phyloP scores from a whole-genome alignment of 805 yeast genomes.

The Candida broadrunensis region DNA sequence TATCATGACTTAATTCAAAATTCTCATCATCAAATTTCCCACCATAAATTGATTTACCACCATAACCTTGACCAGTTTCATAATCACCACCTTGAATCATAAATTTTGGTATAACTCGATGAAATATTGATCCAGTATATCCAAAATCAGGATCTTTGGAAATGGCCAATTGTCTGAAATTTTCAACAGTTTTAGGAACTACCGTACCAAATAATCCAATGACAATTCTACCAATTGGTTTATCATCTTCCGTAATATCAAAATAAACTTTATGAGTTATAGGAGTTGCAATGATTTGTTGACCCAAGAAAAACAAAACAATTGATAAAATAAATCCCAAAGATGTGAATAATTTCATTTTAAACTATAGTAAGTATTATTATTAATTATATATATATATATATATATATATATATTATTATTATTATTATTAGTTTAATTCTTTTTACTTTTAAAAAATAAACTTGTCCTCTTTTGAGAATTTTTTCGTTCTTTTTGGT shows the following conservation, averaged over 20 bases:
- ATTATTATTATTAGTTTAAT: too few species aligned
- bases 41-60: constrained; percentile 57
- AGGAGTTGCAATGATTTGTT: constrained; percentile 21
- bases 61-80: constrained; percentile 45
- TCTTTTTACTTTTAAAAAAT: too few species aligned
- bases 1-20: constrained; percentile 70
- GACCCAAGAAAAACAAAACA: constrained; percentile 46
- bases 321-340: constrained; percentile 43
- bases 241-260: constrained; percentile 79
- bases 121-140: constrained; percentile 44
- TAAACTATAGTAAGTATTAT: too few species aligned
- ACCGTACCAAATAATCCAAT: constrained; percentile 86
- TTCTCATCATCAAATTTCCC: constrained; percentile 76
- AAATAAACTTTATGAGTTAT: constrained; percentile 82
- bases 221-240: constrained; percentile 74
- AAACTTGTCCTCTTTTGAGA: too few species aligned
- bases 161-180: constrained; percentile 88
- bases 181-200: constrained; percentile 94
- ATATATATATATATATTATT: too few species aligned
- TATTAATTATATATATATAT: too few species aligned
- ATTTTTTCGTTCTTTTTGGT: too few species aligned
- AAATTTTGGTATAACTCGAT: constrained; percentile 46
- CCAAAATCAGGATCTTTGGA: constrained; percentile 42
- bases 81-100: constrained; percentile 51
- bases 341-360: background rate